A percentile compares a stretch with the other conserved stretches of the same genome.
Conservation (phyloP, 73 alveolate species). For the Effrenium voratum region DNA sequence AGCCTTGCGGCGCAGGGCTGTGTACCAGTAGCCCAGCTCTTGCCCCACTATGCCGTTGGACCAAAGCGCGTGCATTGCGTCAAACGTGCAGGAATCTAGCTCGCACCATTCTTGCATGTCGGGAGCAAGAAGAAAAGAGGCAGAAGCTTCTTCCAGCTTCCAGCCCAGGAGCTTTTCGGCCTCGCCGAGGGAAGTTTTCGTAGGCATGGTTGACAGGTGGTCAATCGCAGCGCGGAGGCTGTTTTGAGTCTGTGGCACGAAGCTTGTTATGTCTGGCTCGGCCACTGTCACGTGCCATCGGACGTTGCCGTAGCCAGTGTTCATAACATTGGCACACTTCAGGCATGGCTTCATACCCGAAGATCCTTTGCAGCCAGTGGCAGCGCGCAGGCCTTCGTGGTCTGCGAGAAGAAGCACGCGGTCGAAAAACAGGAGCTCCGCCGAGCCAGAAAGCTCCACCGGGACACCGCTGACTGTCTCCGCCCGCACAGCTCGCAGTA, state of each 20-base stretch:
- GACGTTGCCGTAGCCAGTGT: neutral
- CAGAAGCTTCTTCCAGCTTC: neutral
- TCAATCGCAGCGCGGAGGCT: too few species aligned
- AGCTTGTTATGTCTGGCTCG: neutral
- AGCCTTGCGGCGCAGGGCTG: neutral
- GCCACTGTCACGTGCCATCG: neutral
- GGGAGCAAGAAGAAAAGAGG: neutral
- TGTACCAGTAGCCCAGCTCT: slow-evolving; percentile 1
- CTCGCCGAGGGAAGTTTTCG: neutral
- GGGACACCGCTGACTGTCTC: too few species aligned
- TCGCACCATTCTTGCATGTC: neutral
- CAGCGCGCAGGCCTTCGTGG: neutral
- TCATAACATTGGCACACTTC: neutral
- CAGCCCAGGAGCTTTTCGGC: neutral
- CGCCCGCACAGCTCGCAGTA: too few species aligned
- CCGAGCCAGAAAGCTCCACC: too few species aligned
- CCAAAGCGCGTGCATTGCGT: neutral
- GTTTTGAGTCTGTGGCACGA: neutral
- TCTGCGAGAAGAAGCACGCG: neutral
- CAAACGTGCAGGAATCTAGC: neutral
- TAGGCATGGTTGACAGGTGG: neutral
- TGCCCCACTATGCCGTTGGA: slow-evolving; percentile 14
- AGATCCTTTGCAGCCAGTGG: slow-evolving; percentile 1
- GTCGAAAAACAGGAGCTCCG: too few species aligned
- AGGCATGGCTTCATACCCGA: neutral